Evolutionary conservation across 768 basidiomycete genomes (phyloP).

Genomic region (Scleroderma citrinum): DNA sequence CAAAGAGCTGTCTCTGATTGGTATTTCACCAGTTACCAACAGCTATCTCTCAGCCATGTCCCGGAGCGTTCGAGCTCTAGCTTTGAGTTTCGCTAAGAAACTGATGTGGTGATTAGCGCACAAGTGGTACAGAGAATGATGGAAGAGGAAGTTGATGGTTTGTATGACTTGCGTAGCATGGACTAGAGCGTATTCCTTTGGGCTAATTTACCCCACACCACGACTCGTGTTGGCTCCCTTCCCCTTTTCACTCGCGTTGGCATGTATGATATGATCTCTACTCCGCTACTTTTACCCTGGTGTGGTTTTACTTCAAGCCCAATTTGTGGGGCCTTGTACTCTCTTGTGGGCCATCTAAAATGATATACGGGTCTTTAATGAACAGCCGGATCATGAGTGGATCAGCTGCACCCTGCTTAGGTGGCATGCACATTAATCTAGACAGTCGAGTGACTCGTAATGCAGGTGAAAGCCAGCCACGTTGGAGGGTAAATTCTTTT

Average conservation of each 20-base stretch:
- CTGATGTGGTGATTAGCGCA: constrained; percentile 6
- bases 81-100: constrained; percentile 78
- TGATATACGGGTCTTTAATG: too few relatives aligned
- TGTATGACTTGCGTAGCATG: background rate
- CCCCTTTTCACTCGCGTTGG: constrained; percentile 7
- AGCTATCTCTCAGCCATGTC: constrained; percentile 75
- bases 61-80: constrained; percentile 66
- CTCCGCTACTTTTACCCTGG: background rate
- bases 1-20: background rate
- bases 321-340: too few relatives aligned
- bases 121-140: constrained; percentile 2
- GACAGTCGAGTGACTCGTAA: too few relatives aligned
- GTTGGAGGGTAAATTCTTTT: too few relatives aligned
- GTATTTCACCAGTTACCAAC: constrained; percentile 64
- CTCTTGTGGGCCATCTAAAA: background rate
- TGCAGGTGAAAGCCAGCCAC: too few relatives aligned
- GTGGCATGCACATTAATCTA: too few relatives aligned
- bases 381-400: too few relatives aligned
- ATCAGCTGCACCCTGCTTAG: too few relatives aligned
- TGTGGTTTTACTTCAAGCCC: background rate
- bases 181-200: background rate
- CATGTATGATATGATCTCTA: constrained; percentile 12
- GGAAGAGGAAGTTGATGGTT: background rate
- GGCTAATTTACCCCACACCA: constrained; percentile 16
- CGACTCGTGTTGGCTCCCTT: background rate